Evolutionary conservation across 1,284 basidiomycete species (phyloP), one percentile per base, ranked within the genome.

Genomic region (Xerocomus amazonicus): DNA sequence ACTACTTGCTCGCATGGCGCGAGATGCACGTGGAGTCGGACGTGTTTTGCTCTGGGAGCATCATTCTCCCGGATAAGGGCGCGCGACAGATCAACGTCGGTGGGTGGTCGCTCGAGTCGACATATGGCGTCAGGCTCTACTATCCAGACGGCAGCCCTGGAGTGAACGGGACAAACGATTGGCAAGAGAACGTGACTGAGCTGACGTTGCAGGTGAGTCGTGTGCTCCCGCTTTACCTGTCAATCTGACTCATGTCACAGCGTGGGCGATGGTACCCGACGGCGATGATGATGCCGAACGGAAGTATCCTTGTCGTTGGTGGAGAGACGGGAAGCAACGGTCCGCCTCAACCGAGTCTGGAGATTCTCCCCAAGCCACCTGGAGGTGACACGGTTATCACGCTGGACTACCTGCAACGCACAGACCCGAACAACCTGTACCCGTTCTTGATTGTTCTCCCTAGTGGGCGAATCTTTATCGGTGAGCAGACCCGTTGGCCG

Each of bases 341-440:
- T 2, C 54, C 73, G 3, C 74, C 85, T 8, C 75, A 80, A 49
- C 85, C 85, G 0, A 85, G 76, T 54, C 65, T 89, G 19, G 87
- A 89, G 64, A 73, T 84, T 43, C 70, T 80, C 0, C 78, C 78
- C 0, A 70, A 60, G 2, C 71, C 73, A 4, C 55, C 61, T 0
- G 77, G 77, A 2, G 76, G 73, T 12, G 61, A 62, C 16, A 78
- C 77, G 0, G 57, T 47, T 7, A 55, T 73, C 39, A 70, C 70
- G 42, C 69, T 79, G 47, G 75, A 79, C 52, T 79, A 70, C 56
- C 59, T 79, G 39, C 48, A 72, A 33, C 74, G 83, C 29, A 87
- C 86, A 2, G 81, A 88, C 59, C 86, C 86, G 2, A 80, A 85
- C 62, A 87, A 88, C 57, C 61, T 88, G 43, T 89, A 89, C 59